Percentiles rank a stretch among this genome's conserved stretches.
phyloP scores from a whole-genome alignment of 768 basidiomycete species.

The Asterophora lycoperdoides region DNA sequence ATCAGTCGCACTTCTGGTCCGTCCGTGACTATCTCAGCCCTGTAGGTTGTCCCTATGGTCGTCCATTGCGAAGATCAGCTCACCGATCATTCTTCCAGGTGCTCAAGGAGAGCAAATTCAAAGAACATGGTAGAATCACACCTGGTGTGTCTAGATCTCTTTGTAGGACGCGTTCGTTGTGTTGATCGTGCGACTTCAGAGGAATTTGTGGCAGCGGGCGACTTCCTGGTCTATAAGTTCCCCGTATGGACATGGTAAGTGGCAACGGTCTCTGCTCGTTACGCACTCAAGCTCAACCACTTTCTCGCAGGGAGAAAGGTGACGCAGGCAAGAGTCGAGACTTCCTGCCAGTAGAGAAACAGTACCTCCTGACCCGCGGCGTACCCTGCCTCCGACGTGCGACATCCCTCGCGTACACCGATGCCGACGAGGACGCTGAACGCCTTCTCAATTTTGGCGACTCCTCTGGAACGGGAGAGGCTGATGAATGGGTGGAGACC shows the following conservation, averaged over 20 bases:
- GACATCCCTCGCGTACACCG: conserved; percentile 88
- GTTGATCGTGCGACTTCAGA: conserved; percentile 42
- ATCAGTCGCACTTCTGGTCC: conserved; percentile 17
- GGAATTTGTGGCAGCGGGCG: conserved; percentile 97
- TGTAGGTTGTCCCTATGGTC: conserved; percentile 40
- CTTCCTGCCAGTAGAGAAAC: conserved; percentile 93
- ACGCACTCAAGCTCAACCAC: neutral
- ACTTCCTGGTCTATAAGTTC: conserved; percentile 97
- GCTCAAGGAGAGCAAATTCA: conserved; percentile 97
- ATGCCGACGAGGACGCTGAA: conserved; percentile 95
- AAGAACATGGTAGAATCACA: conserved; percentile 95
- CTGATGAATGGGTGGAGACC: conserved; percentile 98
- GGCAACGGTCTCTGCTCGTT: neutral
- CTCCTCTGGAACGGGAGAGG: conserved; percentile 47
- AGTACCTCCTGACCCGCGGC: conserved; percentile 92
- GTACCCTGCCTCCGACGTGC: conserved; percentile 97
- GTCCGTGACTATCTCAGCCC: conserved; percentile 93
- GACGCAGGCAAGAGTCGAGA: conserved; percentile 82
- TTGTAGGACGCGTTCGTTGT: conserved; percentile 15
- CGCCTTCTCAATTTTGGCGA: conserved; percentile 83
- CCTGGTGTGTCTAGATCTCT: conserved; percentile 55
- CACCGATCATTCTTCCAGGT: conserved; percentile 54
- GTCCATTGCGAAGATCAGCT: conserved; percentile 26
- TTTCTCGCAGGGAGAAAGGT: conserved; percentile 79
- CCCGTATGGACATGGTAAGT: conserved; percentile 94